Percentiles rank a stretch among this genome's conserved stretches.
Conservation (phyloP, 805 yeast genomes). For the Metschnikowia lochheadii region DNA sequence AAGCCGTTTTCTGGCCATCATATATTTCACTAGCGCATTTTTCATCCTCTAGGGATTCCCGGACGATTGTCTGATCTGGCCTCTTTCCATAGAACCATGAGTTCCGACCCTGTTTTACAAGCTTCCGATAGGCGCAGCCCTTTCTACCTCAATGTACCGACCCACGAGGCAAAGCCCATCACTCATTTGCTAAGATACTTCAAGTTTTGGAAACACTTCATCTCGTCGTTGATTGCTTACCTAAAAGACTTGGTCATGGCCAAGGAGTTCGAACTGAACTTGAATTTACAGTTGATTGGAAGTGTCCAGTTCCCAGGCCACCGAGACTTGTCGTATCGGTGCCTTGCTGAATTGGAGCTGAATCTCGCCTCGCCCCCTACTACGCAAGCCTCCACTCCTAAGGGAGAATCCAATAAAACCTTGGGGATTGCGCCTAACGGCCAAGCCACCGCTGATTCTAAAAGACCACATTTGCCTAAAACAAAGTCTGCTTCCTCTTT, state of each 20-base stretch:
- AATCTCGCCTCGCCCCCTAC: conserved; percentile 11
- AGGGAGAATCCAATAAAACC: conserved; percentile 9
- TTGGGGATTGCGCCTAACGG: conserved; percentile 5
- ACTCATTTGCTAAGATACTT: conserved; percentile 36
- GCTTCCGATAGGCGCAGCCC: conserved; percentile 34
- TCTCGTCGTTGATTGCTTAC: conserved; percentile 34
- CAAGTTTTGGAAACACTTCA: conserved; percentile 39
- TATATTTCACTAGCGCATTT: background rate
- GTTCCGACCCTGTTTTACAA: conserved; percentile 23
- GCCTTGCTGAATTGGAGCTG: conserved; percentile 14
- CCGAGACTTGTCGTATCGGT: conserved; percentile 35
- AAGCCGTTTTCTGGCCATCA: too few relatives aligned
- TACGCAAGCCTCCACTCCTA: conserved; percentile 13
- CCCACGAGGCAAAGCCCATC: conserved; percentile 36
- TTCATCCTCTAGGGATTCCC: too few relatives aligned
- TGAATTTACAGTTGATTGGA: conserved; percentile 35
- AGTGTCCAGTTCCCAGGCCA: conserved; percentile 41
- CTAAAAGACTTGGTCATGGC: conserved; percentile 44
- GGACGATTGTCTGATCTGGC: background rate
- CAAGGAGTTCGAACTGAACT: conserved; percentile 38
- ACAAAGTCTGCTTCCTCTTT: conserved; percentile 23
- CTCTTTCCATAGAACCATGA: background rate
- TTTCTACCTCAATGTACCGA: conserved; percentile 37
- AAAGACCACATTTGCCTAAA: conserved; percentile 23
- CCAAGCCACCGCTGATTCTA: conserved; percentile 8